Evolutionary conservation across 495 filamentous ascomycete species (phyloP), one percentile per base, ranked within the genome.

Genomic region (Podospora fimiseda): DNA sequence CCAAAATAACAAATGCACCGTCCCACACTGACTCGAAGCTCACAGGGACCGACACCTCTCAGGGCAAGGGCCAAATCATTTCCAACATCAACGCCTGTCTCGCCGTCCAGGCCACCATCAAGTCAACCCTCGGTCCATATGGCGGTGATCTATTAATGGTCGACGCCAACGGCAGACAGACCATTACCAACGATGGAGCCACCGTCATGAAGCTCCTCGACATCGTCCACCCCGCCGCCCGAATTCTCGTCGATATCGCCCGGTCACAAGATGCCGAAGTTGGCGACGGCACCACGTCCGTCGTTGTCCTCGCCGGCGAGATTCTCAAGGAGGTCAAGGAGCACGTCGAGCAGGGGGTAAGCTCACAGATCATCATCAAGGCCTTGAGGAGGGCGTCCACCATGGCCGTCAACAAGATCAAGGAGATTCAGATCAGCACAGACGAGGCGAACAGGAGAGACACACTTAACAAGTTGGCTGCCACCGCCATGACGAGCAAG

Each of bases 201-300:
- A 98, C 93, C 19, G 93, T 97, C 40, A 98, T 98, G 93, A 96
- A 96, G 90, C 85, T 98, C 39, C 84, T 98, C 55, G 93, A 98
- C 70, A 96, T 98, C 64, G 89, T 98, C 52, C 93, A 98, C 76
- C 93, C 93, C 50, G 93, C 93, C 59, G 93, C 93, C 59, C 87
- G 93, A 68, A 96, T 98, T 73, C 85, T 98, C 60, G 95, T 92
- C 65, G 93, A 98, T 66, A 97, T 98, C 62, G 93, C 93, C 47
- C 86, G 93, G 65, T 97, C 93, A 57, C 93, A 98, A 85, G 93
- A 98, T 69, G 93, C 93, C 53, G 93, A 98, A 77, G 93, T 98
- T 43, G 93, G 93, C 62, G 93, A 97, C 68, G 92, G 92, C 64
- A 97, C 92, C 39, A 97, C 93, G 39, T 96, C 92, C 14, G 92